Conservation (phyloP, 345 rosid genomes). For the Citrus sp. region DNA sequence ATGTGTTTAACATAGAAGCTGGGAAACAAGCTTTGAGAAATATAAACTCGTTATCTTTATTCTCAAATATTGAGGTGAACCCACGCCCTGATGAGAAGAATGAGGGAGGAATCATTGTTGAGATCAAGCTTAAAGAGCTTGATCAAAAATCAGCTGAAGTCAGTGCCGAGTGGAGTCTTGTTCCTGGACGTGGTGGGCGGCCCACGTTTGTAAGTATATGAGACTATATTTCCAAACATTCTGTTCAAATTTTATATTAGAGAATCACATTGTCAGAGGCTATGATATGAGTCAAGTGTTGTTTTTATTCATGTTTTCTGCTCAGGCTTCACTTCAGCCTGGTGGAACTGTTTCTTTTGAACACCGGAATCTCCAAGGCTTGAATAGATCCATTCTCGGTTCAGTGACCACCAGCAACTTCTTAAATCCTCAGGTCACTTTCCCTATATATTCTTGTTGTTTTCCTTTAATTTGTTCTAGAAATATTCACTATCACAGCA, state of each 20-base stretch:
- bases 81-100: slow-evolving; percentile 96
- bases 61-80: slow-evolving; percentile 94
- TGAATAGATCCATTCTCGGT: slow-evolving; percentile 91
- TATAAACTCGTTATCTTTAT: slow-evolving; percentile 75
- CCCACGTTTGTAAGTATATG: slow-evolving; percentile 67
- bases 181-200: slow-evolving; percentile 98
- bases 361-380: slow-evolving; percentile 86
- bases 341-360: slow-evolving; percentile 98
- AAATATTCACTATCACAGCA: not conserved
- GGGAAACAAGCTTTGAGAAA: slow-evolving; percentile 91
- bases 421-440: slow-evolving; percentile 81
- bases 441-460: not conserved
- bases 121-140: slow-evolving; percentile 93
- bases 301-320: not conserved
- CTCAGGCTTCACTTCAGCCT: slow-evolving; percentile 92
- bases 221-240: not conserved
- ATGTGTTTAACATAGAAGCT: slow-evolving; percentile 90
- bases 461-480: not conserved
- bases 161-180: slow-evolving; percentile 97
- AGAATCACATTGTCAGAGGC: not conserved
- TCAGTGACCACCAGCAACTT: slow-evolving; percentile 96
- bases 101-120: slow-evolving; percentile 96
- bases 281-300: slow-evolving; percentile 1
- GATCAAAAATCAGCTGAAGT: slow-evolving; percentile 99
- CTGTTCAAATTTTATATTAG: not conserved